phyloP scores from a whole-genome alignment of 352 stramenopile genomes.

The Phytopythium litorale region DNA sequence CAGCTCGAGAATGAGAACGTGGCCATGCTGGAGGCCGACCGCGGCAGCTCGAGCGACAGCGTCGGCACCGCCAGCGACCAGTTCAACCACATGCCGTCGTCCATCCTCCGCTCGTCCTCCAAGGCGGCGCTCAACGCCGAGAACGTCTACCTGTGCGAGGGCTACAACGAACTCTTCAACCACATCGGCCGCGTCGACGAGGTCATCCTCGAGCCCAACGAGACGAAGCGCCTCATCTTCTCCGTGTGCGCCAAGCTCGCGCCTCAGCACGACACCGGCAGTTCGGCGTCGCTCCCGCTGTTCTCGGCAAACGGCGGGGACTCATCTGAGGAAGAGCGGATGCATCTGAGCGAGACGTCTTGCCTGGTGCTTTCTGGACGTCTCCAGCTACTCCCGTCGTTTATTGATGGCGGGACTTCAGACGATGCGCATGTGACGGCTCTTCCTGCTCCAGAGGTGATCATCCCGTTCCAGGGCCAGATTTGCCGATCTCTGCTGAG shows the following conservation, averaged over 20 bases:
- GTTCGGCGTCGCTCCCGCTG: conserved; percentile 9
- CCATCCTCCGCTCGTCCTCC: conserved; percentile 62
- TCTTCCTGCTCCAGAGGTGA: conserved; percentile 50
- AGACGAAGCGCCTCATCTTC: conserved; percentile 72
- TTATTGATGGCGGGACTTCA: conserved; percentile 19
- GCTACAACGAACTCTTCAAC: conserved; percentile 90
- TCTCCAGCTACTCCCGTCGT: conserved; percentile 50
- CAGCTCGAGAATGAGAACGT: conserved; percentile 89
- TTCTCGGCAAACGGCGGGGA: conserved; percentile 35
- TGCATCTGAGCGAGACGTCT: conserved; percentile 81
- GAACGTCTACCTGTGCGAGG: conserved; percentile 80
- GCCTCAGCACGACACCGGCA: conserved; percentile 18
- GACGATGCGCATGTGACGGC: conserved; percentile 15
- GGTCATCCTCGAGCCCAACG: conserved; percentile 53
- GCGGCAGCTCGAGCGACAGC: conserved; percentile 27
- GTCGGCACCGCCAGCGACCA: conserved; percentile 32
- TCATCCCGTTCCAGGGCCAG: conserved; percentile 74
- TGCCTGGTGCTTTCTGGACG: conserved; percentile 67
- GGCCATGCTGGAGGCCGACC: conserved; percentile 41
- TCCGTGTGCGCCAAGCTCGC: conserved; percentile 67
- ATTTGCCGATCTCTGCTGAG: conserved; percentile 81
- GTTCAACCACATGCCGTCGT: conserved; percentile 75
- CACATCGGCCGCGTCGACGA: conserved; percentile 71
- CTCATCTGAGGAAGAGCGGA: conserved; percentile 81
- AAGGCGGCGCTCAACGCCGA: conserved; percentile 66